Evolutionary conservation across 176 grass and related monocot genomes (phyloP).

Genomic region (Thalia dealbata): DNA sequence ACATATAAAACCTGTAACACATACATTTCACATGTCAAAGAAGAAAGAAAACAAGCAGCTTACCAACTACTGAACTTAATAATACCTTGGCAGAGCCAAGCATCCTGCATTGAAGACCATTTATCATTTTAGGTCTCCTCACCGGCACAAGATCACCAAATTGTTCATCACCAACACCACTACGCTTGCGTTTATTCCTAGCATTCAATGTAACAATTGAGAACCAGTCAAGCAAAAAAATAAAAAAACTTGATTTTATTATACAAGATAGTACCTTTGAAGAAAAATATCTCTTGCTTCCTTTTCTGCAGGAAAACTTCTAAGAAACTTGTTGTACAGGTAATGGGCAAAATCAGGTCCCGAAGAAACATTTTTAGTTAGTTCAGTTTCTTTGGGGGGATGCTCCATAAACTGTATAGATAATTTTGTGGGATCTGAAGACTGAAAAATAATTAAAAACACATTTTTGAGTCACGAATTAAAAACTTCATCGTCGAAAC

Average conservation of each 20-base stretch:
- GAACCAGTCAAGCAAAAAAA: background rate
- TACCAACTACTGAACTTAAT: background rate
- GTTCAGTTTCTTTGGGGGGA: constrained; percentile 33
- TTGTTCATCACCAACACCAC: constrained; percentile 36
- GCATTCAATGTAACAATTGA: background rate
- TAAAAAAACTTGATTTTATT: no score
- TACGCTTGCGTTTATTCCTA: constrained; percentile 62
- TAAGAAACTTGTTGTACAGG: constrained; percentile 34
- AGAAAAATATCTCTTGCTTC: constrained; percentile 44
- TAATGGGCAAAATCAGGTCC: constrained; percentile 32
- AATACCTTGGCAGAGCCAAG: constrained; percentile 52
- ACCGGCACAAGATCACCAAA: constrained; percentile 38
- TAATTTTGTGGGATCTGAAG: constrained; percentile 26
- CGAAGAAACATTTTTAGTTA: constrained; percentile 24
- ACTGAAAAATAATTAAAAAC: constrained; percentile 22
- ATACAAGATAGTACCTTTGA: constrained; percentile 36
- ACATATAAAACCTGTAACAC: constrained; percentile 54
- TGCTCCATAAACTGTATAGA: constrained; percentile 47
- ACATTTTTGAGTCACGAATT: background rate
- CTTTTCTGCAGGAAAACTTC: constrained; percentile 33
- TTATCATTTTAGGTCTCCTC: constrained; percentile 46
- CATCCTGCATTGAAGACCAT: constrained; percentile 92
- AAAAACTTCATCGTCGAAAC: no score
- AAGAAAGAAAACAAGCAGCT: background rate
- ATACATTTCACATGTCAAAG: background rate